These are phyloP conservation scores for Dissoconium aciculare DNA, from an alignment of 2,329 filamentous ascomycete species.

Conservation along the genomic window DNA sequence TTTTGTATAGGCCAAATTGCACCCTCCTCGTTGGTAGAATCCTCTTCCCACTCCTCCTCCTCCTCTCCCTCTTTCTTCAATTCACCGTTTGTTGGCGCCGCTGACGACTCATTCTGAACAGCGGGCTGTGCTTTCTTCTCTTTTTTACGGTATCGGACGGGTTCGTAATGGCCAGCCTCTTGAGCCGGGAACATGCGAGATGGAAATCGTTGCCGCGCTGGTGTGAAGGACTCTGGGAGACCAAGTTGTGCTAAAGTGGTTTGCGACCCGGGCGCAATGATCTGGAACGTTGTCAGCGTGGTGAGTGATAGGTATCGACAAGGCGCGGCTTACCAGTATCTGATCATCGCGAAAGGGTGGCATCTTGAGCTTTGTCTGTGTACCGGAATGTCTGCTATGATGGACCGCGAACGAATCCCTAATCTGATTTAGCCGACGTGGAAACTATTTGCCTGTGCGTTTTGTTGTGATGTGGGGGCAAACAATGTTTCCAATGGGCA, in stretches of 20 bases:
- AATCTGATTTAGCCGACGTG: too few species aligned
- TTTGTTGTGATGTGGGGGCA: too few species aligned
- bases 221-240: constrained; percentile 77
- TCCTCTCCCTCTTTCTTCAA: constrained; percentile 44
- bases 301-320: too few species aligned
- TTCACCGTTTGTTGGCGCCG: constrained; percentile 18
- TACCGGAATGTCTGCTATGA: too few species aligned
- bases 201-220: constrained; percentile 68
- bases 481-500: too few species aligned
- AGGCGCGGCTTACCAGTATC: constrained; percentile 18
- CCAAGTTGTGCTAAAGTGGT: constrained; percentile 85
- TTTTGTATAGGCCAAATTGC: constrained; percentile 74
- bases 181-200: constrained; percentile 83
- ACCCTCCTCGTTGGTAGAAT: constrained; percentile 72
- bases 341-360: constrained; percentile 24
- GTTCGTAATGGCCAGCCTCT: constrained; percentile 66
- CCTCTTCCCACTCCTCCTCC: constrained; percentile 65
- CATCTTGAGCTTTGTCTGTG: constrained; percentile 18
- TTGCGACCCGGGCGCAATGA: constrained; percentile 72
- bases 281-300: constrained; percentile 15
- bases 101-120: constrained; percentile 5
- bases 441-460: too few species aligned
- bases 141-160: constrained; percentile 55
- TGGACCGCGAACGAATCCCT: too few species aligned
- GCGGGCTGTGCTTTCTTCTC: constrained; percentile 13